Base-by-base conservation (phyloP, 305 asterid genomes). In the Lippia alba region DNA sequence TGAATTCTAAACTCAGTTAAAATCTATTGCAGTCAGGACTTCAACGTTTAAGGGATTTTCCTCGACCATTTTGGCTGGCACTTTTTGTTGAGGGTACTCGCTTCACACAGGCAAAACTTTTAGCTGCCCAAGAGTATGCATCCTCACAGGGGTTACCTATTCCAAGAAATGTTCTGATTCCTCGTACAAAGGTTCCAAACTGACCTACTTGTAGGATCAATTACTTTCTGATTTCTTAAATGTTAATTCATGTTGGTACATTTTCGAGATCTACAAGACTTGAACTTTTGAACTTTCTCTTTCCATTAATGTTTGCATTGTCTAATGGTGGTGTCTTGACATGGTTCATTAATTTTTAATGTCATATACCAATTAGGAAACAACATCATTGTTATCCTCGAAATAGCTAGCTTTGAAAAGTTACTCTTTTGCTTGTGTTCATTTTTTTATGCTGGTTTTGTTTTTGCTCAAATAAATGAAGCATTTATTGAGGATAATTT, bases 51-150 rank as follows among this genome's bases (percentile, higher is more conserved):
- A 77, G 70, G 40, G 98, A 94, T 83, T 92, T 77, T 72, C 99
- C 99, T 74, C 84, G 45, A 58, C 96, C 99, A 17, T 94, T 94
- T 80, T 94, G 98, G 98, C 69, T 94, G 74, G 98, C 96, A 57
- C 98, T 94, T 78, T 94, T 94, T 71, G 97, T 92, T 32, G 98
- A 92, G 87, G 99, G 99, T 58, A 94, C 98, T 75, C 96, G 98
- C 68, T 94, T 94, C 74, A 94, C 99, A 0, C 92, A 90, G 79
- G 94, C 97, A 75, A 94, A 94, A 85, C 98, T 94, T 78, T 76
- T 90, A 75, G 97, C 96, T 49, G 98, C 99, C 75, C 98, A 92
- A 76, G 98, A 94, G 79, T 94, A 94, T 64, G 99, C 99, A 61
- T 75, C 91, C 70, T 87, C 94, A 60, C 71, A 76, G 1, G 96